Evolutionary conservation across 345 rosid species (phyloP), one percentile per base, ranked within the genome.

Genomic region (Brassica juncea): DNA sequence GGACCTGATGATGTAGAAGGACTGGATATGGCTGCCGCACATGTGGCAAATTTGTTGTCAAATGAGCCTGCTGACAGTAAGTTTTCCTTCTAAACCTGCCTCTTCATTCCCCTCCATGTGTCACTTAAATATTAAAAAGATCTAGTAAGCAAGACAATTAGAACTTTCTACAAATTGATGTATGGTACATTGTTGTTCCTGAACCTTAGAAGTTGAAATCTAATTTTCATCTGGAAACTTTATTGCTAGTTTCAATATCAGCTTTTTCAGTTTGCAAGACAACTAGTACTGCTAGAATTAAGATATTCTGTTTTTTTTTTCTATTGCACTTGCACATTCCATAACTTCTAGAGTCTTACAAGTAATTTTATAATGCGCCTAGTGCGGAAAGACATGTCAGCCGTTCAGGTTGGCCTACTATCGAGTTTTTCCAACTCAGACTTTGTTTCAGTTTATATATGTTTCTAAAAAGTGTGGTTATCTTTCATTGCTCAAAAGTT

Each of bases 21-120:
- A 44, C 74, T 95, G 86, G 97, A 95, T 86, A 89, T 92, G 69
- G 87, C 99, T 28, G 98, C 97, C 64, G 89, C 93, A 65, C 98
- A 95, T 87, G 99, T 91, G 72, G 93, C 93, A 69, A 95, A 88
- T 82, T 81, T 95, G 82, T 81, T 95, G 84, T 89, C 98, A 5
- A 88, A 93, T 4, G 99, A 95, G 85, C 98, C 98, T 39, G 85
- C 93, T 84, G 97, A 89, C 79, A 89, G 99, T 95, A 88, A 75
- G 98, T 88, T 80, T 6, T 42, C 28, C 71, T 70, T 55, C 23
- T 21, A 39, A 70, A 63, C 35, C 30, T 37, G 61, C 30, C 8
- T 74, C 8, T 74, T 63, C 39, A 37, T 5, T 61, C 64, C 44
- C 78, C 59, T 61, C 11, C 4, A 23, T 32, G 39, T 54, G 12